A percentile compares a stretch with the other conserved stretches of the same genome.
phyloP scores from a whole-genome alignment of 495 filamentous ascomycete genomes.

The Lasiosphaeria ovina region DNA sequence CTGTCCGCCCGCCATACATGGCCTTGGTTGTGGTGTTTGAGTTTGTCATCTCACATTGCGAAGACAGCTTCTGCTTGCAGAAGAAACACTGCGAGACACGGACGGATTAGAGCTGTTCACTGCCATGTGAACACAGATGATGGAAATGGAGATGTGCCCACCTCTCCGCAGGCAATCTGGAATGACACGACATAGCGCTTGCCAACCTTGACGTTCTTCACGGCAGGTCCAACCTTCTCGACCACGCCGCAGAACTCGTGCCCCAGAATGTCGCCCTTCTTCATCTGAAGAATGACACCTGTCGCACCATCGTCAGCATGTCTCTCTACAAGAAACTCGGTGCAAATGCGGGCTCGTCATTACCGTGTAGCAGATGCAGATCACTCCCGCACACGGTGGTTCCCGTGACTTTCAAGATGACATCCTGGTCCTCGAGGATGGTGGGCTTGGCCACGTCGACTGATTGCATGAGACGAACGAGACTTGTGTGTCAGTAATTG shows the following conservation, averaged over 20 bases:
- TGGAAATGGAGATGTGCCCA: slow-evolving; percentile 13
- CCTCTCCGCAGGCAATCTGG: slow-evolving; percentile 73
- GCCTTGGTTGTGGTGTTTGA: slow-evolving; percentile 63
- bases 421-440: slow-evolving; percentile 71
- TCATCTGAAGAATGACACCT: slow-evolving; percentile 64
- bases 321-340: background rate
- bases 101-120: slow-evolving; percentile 29
- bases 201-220: slow-evolving; percentile 58
- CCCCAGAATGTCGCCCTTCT: slow-evolving; percentile 84
- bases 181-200: slow-evolving; percentile 83
- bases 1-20: slow-evolving; percentile 72
- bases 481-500: background rate
- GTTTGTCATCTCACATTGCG: slow-evolving; percentile 79
- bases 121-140: background rate
- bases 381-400: slow-evolving; percentile 86
- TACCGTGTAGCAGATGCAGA: slow-evolving; percentile 74
- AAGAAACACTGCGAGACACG: slow-evolving; percentile 57
- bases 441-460: slow-evolving; percentile 66
- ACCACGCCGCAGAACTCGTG: slow-evolving; percentile 88
- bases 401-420: slow-evolving; percentile 81
- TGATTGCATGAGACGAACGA: background rate
- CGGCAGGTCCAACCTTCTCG: slow-evolving; percentile 62
- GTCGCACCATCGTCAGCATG: slow-evolving; percentile 9
- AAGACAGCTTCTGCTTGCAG: slow-evolving; percentile 71
- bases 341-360: background rate